phyloP scores from a whole-genome alignment of 208 protist genomes.

The Acanthamoeba culbertsoni region DNA sequence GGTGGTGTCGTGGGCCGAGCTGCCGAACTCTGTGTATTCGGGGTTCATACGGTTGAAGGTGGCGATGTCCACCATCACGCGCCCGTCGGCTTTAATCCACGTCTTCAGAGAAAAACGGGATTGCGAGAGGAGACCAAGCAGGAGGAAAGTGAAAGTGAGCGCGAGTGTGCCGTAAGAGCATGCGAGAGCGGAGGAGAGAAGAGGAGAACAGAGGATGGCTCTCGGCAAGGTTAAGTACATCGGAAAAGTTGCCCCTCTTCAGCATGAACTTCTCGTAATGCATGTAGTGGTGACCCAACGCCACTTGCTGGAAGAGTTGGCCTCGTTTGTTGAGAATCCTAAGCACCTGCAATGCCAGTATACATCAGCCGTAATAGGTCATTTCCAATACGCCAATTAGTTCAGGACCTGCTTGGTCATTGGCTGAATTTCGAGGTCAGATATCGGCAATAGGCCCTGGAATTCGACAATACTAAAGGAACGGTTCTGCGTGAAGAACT shows the following conservation, averaged over 20 bases:
- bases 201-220: no score
- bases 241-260: background rate
- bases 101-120: background rate
- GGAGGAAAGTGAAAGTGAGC: background rate
- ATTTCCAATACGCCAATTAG: no score
- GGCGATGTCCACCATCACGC: slow-evolving; percentile 39
- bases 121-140: background rate
- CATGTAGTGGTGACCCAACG: slow-evolving; percentile 46
- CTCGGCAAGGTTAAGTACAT: no score
- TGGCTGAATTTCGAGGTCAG: slow-evolving; percentile 12
- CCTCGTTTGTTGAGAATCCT: slow-evolving; percentile 28
- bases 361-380: no score
- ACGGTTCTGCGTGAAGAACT: background rate
- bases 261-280: slow-evolving; percentile 49
- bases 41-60: slow-evolving; percentile 30
- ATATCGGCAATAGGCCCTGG: background rate
- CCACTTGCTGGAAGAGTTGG: background rate
- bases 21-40: background rate
- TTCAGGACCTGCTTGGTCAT: slow-evolving; percentile 57
- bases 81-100: slow-evolving; percentile 22
- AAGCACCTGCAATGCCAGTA: no score
- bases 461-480: background rate
- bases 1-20: background rate
- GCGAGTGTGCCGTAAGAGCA: background rate
- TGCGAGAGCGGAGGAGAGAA: no score